Evolutionary conservation across 2,329 filamentous ascomycete species (phyloP).

Genomic region (Didymella pomorum): DNA sequence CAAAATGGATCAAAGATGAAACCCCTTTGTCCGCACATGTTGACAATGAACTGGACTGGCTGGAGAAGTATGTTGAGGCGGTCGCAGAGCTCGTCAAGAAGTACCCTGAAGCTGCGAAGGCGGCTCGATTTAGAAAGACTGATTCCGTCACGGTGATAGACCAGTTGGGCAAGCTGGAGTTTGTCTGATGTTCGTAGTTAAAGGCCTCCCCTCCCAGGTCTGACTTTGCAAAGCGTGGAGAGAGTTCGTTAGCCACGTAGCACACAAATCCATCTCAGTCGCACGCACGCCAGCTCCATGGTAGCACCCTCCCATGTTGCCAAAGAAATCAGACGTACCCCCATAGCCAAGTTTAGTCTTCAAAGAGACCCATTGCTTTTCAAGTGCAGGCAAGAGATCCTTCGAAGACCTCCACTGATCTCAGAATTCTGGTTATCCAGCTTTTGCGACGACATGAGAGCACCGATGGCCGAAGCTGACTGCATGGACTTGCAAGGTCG

Average conservation of each 20-base stretch:
- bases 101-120: background rate
- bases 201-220: too few relatives aligned
- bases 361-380: too few relatives aligned
- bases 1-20: background rate
- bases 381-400: too few relatives aligned
- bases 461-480: background rate
- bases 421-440: background rate
- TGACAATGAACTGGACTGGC: constrained; percentile 3
- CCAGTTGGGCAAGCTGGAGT: background rate
- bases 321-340: too few relatives aligned
- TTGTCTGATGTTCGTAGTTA: background rate
- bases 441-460: too few relatives aligned
- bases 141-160: background rate
- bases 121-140: background rate
- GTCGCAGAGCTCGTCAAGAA: background rate
- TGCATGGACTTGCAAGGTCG: constrained; percentile 3
- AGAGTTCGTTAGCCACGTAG: background rate
- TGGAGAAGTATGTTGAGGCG: constrained; percentile 4
- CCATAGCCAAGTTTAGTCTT: too few relatives aligned
- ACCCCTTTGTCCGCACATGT: background rate
- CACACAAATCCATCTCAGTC: background rate
- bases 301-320: too few relatives aligned
- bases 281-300: background rate
- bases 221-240: background rate
- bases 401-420: too few relatives aligned